Base-by-base conservation (phyloP, 2,329 filamentous ascomycete genomes). In the Xylaria sp. region DNA sequence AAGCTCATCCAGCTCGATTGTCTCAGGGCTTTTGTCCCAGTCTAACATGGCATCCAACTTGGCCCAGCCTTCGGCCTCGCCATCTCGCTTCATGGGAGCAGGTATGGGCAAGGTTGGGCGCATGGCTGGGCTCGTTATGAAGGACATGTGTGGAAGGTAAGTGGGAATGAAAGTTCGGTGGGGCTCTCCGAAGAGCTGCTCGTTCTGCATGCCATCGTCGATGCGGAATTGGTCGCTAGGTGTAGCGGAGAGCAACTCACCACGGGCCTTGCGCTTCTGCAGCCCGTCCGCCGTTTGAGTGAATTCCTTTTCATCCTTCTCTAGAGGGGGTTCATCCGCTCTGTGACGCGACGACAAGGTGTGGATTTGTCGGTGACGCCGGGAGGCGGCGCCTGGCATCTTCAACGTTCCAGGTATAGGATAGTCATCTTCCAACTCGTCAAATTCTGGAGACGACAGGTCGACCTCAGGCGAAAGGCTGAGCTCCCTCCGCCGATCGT, bases 241-340 rank as follows among this genome's bases (percentile, higher is more conserved):
- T 33, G 77, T 75, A 33, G 69, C 69, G 37, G 74, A 71, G 14
- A 79, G 74, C 33, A 80, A 63, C 42, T 80, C 80, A 28, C 83
- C 81, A 46, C 76, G 82, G 21, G 88, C 79, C 72, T 88, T 89
- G 64, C 85, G 81, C 74, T 86, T 88, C 71, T 87, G 92, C 70
- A 98, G 86, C 51, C 90, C 92, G 69, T 92, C 92, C 15, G 95
- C 95, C 1, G 94, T 98, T 78, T 96, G 92, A 6, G 94, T 97
- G 74, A 99, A 99, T 77, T 98, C 95, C 73, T 91, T 92, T 82
- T 98, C 94, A 71, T 98, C 94, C 71, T 91, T 92, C 79, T 98
- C 94, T 38, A 98, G 83, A 15, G 93, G 92, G 54, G 94, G 94
- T 67, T 92, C 95, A 23, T 90, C 88, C n/a, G 89, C 90, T 63